Percentiles rank a stretch among this genome's conserved stretches.
These are phyloP conservation scores for Silybum marianum DNA, from an alignment of 129 eudicot genomes.

Conservation along the genomic window DNA sequence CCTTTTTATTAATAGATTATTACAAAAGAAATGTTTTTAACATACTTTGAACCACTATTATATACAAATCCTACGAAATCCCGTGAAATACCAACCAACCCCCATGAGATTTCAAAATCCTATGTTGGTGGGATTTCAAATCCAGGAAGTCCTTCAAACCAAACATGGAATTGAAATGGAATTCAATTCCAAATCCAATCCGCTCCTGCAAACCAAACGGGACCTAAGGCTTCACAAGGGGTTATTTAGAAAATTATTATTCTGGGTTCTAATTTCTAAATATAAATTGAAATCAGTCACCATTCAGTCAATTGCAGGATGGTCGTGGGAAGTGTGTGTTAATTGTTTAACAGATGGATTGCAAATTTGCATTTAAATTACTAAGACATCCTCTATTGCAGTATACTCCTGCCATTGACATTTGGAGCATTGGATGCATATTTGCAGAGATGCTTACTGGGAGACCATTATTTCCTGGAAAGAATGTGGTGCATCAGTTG, in stretches of 20 bases:
- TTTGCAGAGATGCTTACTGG: constrained; percentile 90
- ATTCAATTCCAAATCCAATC: no score
- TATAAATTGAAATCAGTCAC: not conserved
- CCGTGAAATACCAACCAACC: no score
- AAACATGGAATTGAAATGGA: no score
- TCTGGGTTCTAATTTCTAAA: not conserved
- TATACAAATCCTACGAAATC: no score
- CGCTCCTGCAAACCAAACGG: no score
- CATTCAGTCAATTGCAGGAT: not conserved
- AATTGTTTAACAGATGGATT: not conserved
- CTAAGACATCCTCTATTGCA: constrained; percentile 45
- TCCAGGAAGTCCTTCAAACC: no score
- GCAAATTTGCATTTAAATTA: not conserved
- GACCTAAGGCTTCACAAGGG: not conserved
- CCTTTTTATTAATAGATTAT: no score
- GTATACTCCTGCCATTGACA: constrained; percentile 94
- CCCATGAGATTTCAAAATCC: no score
- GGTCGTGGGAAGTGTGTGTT: not conserved
- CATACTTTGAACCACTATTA: no score
- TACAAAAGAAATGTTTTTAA: no score
- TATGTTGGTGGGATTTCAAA: no score
- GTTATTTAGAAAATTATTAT: not conserved
- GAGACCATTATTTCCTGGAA: constrained; percentile 92
- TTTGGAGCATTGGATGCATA: constrained; percentile 98
- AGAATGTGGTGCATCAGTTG: constrained; percentile 85